Conservation (phyloP, 257 asterid genomes). For the Fraxinus pennsylvanica region DNA sequence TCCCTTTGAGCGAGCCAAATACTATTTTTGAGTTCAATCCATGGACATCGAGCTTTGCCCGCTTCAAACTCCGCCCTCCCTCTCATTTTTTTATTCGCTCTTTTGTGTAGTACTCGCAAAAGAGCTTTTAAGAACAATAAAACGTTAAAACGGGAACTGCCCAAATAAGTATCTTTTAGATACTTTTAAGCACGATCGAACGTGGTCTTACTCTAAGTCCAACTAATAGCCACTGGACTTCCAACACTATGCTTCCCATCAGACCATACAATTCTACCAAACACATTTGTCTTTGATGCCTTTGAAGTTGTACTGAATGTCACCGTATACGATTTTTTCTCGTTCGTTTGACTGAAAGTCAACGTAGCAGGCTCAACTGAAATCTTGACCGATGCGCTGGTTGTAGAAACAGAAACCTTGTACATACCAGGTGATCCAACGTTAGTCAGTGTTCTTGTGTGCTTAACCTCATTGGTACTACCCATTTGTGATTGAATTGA, state of each 20-base stretch:
- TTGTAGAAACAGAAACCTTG: slow-evolving; percentile 50
- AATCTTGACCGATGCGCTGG: slow-evolving; percentile 48
- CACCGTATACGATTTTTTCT: slow-evolving; percentile 70
- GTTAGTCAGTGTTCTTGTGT: slow-evolving; percentile 72
- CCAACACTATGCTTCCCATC: slow-evolving; percentile 82
- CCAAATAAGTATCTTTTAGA: background rate
- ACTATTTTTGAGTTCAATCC: background rate
- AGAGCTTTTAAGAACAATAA: too few species aligned
- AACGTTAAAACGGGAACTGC: too few species aligned
- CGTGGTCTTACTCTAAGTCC: slow-evolving; percentile 35
- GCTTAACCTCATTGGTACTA: slow-evolving; percentile 42
- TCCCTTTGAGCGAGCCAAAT: background rate
- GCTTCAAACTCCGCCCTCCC: background rate
- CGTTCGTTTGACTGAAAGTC: slow-evolving; percentile 50
- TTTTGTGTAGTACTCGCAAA: too few species aligned
- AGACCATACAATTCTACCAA: slow-evolving; percentile 86
- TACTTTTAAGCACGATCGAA: background rate
- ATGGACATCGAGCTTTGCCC: background rate
- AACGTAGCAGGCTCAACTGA: slow-evolving; percentile 58
- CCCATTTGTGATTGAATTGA: slow-evolving; percentile 34
- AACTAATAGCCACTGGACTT: slow-evolving; percentile 79
- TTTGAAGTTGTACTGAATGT: slow-evolving; percentile 52
- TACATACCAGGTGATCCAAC: slow-evolving; percentile 76
- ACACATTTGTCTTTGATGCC: slow-evolving; percentile 56
- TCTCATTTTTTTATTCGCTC: too few species aligned